Conservation (phyloP, 768 basidiomycete species). For the Podaxis mareebaensis region DNA sequence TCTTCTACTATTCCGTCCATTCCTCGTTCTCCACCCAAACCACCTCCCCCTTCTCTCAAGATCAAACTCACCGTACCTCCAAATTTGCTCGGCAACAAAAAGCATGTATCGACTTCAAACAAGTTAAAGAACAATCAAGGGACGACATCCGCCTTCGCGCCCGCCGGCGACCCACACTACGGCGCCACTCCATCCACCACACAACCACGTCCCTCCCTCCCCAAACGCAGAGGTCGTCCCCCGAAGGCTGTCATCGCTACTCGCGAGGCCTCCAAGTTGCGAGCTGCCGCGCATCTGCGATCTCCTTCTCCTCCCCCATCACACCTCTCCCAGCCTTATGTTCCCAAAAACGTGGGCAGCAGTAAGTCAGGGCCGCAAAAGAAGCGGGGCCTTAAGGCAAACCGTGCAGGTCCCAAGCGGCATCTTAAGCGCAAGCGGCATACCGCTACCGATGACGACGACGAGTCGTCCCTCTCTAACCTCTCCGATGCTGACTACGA, state of each 20-base stretch:
- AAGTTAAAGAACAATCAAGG: conserved; percentile 31
- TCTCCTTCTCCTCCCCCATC: conserved; percentile 9
- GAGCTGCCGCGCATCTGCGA: conserved; percentile 5
- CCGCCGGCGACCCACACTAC: conserved; percentile 32
- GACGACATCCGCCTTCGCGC: conserved; percentile 42
- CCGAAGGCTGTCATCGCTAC: conserved; percentile 45
- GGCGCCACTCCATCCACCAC: conserved; percentile 20
- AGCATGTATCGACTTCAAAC: conserved; percentile 20
- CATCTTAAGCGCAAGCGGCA: conserved; percentile 15
- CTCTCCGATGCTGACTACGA: conserved; percentile 37
- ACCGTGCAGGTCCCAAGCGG: background rate
- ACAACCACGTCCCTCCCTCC: conserved; percentile 21
- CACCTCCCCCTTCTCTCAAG: conserved; percentile 51
- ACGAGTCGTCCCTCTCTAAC: conserved; percentile 32
- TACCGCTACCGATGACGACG: conserved; percentile 29
- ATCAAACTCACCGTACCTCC: conserved; percentile 72
- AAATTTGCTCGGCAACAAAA: conserved; percentile 48
- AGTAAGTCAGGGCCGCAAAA: conserved; percentile 20
- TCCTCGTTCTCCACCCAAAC: conserved; percentile 27
- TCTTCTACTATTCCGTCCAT: conserved; percentile 36
- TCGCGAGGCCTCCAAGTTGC: conserved; percentile 29
- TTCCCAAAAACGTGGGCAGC: conserved; percentile 15
- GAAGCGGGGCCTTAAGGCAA: conserved; percentile 17
- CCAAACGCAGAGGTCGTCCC: conserved; percentile 59
- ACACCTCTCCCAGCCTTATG: conserved; percentile 1